phyloP scores from a whole-genome alignment of 345 rosid species.

The Syzygium aqueum region DNA sequence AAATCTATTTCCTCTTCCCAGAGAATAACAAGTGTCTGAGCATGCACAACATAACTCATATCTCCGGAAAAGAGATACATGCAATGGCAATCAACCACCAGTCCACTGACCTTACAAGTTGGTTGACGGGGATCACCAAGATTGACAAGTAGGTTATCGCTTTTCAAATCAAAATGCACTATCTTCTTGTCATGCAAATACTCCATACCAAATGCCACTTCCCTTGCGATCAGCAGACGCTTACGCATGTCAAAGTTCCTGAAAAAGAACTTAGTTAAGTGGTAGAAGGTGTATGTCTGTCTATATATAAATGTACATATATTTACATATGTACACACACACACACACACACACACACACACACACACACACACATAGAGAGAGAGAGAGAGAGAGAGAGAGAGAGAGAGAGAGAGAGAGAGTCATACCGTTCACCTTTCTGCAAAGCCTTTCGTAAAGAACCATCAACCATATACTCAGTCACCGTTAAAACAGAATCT shows the following conservation, averaged over 20 bases:
- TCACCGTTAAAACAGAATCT: slow-evolving; percentile 60
- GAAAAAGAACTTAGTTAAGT: not conserved
- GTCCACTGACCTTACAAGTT: slow-evolving; percentile 51
- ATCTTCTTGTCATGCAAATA: slow-evolving; percentile 61
- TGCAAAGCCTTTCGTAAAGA: slow-evolving; percentile 49
- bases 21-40: not conserved
- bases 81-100: not conserved
- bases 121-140: slow-evolving; percentile 66
- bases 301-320: no score
- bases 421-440: slow-evolving; percentile 39
- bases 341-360: no score
- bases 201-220: slow-evolving; percentile 70
- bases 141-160: slow-evolving; percentile 67
- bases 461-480: slow-evolving; percentile 65
- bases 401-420: not conserved
- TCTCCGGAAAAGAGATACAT: not conserved
- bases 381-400: not conserved
- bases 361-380: no score
- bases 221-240: slow-evolving; percentile 53
- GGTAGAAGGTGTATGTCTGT: not conserved
- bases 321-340: no score
- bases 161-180: slow-evolving; percentile 65
- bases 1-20: not conserved
- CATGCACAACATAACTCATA: not conserved
- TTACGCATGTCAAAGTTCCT: slow-evolving; percentile 50